Base-by-base conservation (phyloP, 441 rosid genomes). In the Eutrema salsugineum region DNA sequence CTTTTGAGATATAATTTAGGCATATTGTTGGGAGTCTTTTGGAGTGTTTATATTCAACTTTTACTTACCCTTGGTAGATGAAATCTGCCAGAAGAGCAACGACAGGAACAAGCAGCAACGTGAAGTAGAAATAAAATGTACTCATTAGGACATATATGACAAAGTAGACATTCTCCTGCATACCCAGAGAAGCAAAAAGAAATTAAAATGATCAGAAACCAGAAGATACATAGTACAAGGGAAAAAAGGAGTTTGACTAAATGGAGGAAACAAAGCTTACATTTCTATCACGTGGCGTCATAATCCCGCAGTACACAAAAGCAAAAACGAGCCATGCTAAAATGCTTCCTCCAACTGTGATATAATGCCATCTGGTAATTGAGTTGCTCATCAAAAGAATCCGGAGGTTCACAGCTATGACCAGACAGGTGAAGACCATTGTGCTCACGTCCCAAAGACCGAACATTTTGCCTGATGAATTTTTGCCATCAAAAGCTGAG, bases 361-460 rank as follows among this genome's bases (percentile, higher is more conserved):
- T 86, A 79, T 86, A 60, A 80, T 96, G 99, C 95, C 93, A 96
- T 82, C 88, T 85, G 15, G 99, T 96, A 55, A 96, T 88, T 17
- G 97, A 84, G 71, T 96, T 91, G 64, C 98, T 89, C 78, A 93
- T 93, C 96, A 96, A 80, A 63, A 96, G 94, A 78, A 96, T 97
- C 11, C 99, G 97, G 78, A 93, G 76, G 79, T 96, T 96, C 56
- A 96, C 97, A 12, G 98, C 87, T 59, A 96, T 82, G 17, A 96
- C 94, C 68, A 91, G 96, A 84, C 98, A 90, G 19, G 98, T 91
- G 83, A 96, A 96, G 46, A 90, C 97, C 93, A 96, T 79, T 11
- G 99, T 96, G 89, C 99, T 96, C 75, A 96, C 86, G 58, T 96
- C 99, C 99, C 99, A 96, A 11, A 85, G 84, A 44, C 99, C 99